Conservation (phyloP, 371 early-diverging fungal genomes). For the Basidiobolus meristosporus region DNA sequence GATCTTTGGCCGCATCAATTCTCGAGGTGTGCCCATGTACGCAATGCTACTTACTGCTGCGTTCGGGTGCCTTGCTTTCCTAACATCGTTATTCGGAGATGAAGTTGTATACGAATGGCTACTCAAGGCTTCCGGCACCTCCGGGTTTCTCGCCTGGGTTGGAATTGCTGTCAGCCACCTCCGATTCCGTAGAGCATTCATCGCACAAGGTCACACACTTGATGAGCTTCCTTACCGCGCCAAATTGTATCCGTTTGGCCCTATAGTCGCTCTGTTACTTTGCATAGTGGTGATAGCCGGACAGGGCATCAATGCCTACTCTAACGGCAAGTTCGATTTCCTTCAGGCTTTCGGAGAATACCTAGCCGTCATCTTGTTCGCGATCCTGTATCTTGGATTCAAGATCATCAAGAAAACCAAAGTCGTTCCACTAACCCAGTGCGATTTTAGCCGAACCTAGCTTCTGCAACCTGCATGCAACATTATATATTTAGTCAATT, state of each 20-base stretch:
- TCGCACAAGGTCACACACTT: slow-evolving; percentile 38
- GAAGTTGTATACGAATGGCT: slow-evolving; percentile 56
- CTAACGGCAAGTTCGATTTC: slow-evolving; percentile 8
- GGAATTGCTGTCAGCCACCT: slow-evolving; percentile 56
- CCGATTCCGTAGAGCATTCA: slow-evolving; percentile 66
- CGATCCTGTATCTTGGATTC: slow-evolving; percentile 25
- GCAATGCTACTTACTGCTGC: slow-evolving; percentile 29
- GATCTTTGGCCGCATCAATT: slow-evolving; percentile 29
- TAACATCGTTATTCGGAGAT: slow-evolving; percentile 22
- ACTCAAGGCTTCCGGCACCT: slow-evolving; percentile 40
- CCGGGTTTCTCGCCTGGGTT: slow-evolving; percentile 71
- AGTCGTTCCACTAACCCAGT: slow-evolving; percentile 27
- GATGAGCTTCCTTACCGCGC: slow-evolving; percentile 50
- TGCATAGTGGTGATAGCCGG: slow-evolving; percentile 40
- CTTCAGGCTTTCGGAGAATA: slow-evolving; percentile 9
- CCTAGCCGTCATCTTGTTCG: slow-evolving; percentile 26
- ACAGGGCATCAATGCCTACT: slow-evolving; percentile 19
- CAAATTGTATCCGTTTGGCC: slow-evolving; percentile 47
- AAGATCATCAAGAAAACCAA: slow-evolving; percentile 21
- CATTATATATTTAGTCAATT: no score
- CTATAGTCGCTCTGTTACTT: slow-evolving; percentile 37
- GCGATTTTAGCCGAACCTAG: slow-evolving; percentile 13
- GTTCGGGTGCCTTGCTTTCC: slow-evolving; percentile 36
- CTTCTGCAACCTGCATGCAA: no score
- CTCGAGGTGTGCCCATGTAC: slow-evolving; percentile 40